Conservation (phyloP, 495 filamentous ascomycete species). For the Podospora comata region DNA sequence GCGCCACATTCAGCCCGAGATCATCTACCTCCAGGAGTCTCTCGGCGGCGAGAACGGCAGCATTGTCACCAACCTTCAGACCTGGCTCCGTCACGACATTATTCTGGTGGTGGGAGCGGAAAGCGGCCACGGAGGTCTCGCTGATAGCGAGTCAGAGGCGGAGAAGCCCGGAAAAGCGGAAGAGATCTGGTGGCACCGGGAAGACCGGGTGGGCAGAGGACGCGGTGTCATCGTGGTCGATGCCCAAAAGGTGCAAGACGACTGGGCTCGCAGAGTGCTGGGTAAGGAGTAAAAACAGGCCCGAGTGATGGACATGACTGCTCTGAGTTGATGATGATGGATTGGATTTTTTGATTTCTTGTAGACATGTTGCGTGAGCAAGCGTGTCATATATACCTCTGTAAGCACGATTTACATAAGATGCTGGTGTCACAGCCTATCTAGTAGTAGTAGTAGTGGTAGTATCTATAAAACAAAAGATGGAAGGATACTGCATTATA, state of each 20-base stretch:
- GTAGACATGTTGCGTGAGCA: not conserved
- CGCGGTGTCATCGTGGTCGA: constrained; percentile 86
- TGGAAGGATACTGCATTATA: not conserved
- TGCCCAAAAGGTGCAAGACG: constrained; percentile 69
- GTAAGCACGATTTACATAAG: not conserved
- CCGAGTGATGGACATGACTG: not conserved
- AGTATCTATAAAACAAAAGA: not conserved
- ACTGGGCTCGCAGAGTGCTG: constrained; percentile 74
- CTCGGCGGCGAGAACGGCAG: constrained; percentile 69
- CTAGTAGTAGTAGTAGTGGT: not conserved
- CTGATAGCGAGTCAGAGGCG: constrained; percentile 83
- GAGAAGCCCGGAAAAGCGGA: constrained; percentile 54
- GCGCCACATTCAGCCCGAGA: constrained; percentile 74
- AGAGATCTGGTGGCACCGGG: constrained; percentile 75
- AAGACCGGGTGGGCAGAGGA: constrained; percentile 76
- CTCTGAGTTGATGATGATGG: constrained; percentile 5
- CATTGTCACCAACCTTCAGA: constrained; percentile 65
- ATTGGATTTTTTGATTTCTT: constrained; percentile 17
- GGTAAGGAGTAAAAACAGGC: constrained; percentile 59
- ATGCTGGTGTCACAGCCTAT: not conserved
- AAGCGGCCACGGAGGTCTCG: constrained; percentile 76
- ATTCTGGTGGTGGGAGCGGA: constrained; percentile 80
- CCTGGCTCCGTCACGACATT: constrained; percentile 80
- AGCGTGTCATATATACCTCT: constrained; percentile 1
- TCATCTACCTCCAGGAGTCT: constrained; percentile 81